Evolutionary conservation across 228 moss, liverwort and hornwort genomes (phyloP).

Genomic region (Sphagnum fallax): DNA sequence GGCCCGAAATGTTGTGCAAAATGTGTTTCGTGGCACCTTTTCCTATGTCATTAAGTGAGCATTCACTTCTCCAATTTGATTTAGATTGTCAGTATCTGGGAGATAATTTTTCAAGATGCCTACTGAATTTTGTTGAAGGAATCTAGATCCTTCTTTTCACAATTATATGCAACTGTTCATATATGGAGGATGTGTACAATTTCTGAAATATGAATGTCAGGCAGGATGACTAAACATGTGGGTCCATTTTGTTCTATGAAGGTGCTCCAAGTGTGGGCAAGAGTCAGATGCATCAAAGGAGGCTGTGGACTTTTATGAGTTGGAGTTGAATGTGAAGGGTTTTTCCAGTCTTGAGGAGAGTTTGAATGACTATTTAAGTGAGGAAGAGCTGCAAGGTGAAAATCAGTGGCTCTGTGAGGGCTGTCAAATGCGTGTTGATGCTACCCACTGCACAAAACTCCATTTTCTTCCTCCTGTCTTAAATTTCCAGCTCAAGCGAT

Average conservation of each 20-base stretch:
- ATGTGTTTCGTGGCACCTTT: slow-evolving; percentile 90
- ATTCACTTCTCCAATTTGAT: not conserved
- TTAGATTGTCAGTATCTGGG: not conserved
- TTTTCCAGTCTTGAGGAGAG: slow-evolving; percentile 92
- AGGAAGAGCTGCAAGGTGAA: slow-evolving; percentile 95
- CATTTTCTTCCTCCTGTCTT: slow-evolving; percentile 90
- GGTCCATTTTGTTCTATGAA: slow-evolving; percentile 14
- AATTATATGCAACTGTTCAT: too few relatives aligned
- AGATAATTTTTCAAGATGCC: too few relatives aligned
- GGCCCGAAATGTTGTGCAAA: slow-evolving; percentile 89
- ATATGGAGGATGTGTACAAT: too few relatives aligned
- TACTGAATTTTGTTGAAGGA: too few relatives aligned
- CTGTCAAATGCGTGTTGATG: slow-evolving; percentile 91
- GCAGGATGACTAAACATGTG: too few relatives aligned
- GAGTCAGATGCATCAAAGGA: slow-evolving; percentile 94
- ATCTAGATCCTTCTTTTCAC: too few relatives aligned
- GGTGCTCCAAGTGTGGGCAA: slow-evolving; percentile 93
- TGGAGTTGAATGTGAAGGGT: slow-evolving; percentile 97
- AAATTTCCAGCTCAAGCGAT: slow-evolving; percentile 98
- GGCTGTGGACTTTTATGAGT: slow-evolving; percentile 93
- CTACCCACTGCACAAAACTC: slow-evolving; percentile 90
- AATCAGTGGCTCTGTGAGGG: slow-evolving; percentile 96
- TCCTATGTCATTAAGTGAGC: slow-evolving; percentile 98
- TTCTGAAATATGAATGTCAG: too few relatives aligned
- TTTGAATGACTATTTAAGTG: slow-evolving; percentile 85